These are phyloP conservation scores for Microdochium paspali DNA, from an alignment of 2,329 filamentous ascomycete species.

Conservation along the genomic window DNA sequence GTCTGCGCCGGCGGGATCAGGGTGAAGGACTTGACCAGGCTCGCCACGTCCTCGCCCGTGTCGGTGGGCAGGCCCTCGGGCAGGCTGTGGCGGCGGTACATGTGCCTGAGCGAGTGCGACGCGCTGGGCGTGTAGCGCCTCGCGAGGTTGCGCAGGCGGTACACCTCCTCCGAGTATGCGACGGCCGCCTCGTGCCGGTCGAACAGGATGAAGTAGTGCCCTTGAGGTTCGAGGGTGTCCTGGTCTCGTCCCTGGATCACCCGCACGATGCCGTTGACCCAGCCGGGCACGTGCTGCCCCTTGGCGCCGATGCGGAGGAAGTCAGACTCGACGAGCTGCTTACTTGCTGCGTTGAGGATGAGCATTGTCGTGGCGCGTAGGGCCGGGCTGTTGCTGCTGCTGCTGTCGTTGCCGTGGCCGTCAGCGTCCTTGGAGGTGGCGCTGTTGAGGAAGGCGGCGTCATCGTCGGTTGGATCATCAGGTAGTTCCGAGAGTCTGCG, in stretches of 20 bases:
- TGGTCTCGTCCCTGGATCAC: conserved; percentile 58
- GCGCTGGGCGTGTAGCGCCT: conserved; percentile 26
- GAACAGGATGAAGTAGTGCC: conserved; percentile 64
- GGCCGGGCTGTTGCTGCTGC: neutral
- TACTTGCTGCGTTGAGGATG: conserved; percentile 47
- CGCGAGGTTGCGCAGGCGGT: conserved; percentile 38
- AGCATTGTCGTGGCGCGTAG: conserved; percentile 28
- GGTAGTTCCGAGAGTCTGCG: neutral
- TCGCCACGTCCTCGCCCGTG: conserved; percentile 8
- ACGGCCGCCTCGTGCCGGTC: conserved; percentile 45
- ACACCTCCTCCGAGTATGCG: conserved; percentile 48
- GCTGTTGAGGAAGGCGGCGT: neutral
- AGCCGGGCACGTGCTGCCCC: conserved; percentile 56
- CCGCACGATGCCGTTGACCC: conserved; percentile 54
- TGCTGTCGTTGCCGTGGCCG: neutral
- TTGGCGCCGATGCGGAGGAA: conserved; percentile 59
- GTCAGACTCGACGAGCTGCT: conserved; percentile 54
- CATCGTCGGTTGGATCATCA: conserved; percentile 1
- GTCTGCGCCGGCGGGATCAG: conserved; percentile 19
- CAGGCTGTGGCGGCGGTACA: conserved; percentile 7
- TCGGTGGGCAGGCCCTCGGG: conserved; percentile 13
- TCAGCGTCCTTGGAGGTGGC: neutral
- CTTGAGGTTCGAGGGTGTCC: conserved; percentile 50
- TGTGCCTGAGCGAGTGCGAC: conserved; percentile 7
- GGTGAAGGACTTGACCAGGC: conserved; percentile 16